Evolutionary conservation across 768 basidiomycete species (phyloP).

Genomic region (Amanita molliuscula): DNA sequence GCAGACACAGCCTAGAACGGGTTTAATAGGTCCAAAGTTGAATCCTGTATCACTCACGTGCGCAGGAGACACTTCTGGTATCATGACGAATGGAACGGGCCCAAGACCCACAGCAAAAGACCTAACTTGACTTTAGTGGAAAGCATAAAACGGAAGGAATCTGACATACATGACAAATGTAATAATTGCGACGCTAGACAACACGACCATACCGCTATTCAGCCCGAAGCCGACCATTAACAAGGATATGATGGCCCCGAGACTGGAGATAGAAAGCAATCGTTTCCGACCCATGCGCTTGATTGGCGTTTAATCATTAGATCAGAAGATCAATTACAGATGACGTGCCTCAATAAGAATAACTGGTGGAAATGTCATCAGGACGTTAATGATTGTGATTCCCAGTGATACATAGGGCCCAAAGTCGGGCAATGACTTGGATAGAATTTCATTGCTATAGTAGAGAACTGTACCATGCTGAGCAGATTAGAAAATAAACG

Average conservation of each 20-base stretch:
- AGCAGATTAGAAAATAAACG: not conserved
- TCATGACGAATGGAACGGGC: slow-evolving; percentile 87
- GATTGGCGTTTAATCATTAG: slow-evolving; percentile 3
- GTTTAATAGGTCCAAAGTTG: not conserved
- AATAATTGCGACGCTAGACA: slow-evolving; percentile 68
- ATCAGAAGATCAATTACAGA: not conserved
- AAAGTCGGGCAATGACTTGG: slow-evolving; percentile 64
- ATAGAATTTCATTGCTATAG: slow-evolving; percentile 84
- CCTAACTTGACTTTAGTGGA: slow-evolving; percentile 24
- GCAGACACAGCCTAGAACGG: slow-evolving; percentile 61
- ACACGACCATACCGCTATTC: slow-evolving; percentile 41
- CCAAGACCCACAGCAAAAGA: slow-evolving; percentile 88
- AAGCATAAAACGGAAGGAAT: not conserved
- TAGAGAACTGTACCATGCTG: slow-evolving; percentile 53
- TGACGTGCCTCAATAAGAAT: slow-evolving; percentile 68
- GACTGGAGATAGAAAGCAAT: slow-evolving; percentile 56
- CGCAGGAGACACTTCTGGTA: slow-evolving; percentile 79
- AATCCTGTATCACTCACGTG: slow-evolving; percentile 37
- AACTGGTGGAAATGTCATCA: slow-evolving; percentile 79
- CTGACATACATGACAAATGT: slow-evolving; percentile 67
- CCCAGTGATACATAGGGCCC: slow-evolving; percentile 79
- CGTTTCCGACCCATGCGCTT: slow-evolving; percentile 67
- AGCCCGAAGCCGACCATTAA: slow-evolving; percentile 62
- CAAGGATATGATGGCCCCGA: slow-evolving; percentile 58
- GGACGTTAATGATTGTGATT: slow-evolving; percentile 77